Base-by-base conservation (phyloP, 345 rosid species). In the Lepidium sativum region DNA sequence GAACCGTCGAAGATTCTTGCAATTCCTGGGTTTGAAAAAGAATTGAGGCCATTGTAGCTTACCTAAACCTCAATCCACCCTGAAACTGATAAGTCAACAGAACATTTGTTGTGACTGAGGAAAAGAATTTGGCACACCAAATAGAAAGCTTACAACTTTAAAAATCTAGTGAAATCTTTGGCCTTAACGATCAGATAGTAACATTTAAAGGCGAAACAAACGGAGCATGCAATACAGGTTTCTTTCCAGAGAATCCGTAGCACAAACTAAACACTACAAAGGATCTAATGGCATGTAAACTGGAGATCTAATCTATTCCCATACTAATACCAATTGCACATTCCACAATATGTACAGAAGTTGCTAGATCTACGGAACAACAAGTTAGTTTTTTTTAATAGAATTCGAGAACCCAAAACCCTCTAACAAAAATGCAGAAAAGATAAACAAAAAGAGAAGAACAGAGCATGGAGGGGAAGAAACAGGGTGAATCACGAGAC, bases 1-100 rank as follows among this genome's bases (percentile, higher is more conserved):
- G 37, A 53, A 60, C 52, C 57, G 16, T 65, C 12, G 72, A 61
- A 69, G 52, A 60, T 47, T 66, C 74, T 37, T 49, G 59, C 47
- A 69, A 27, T 10, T 55, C 69, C 34, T 25, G 67, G 4, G 44
- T 60, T 65, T 35, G 75, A 48, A 63, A 61, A 27, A 63, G 63
- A 58, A 72, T 15, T 0, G 69, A 72, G 60, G 68, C 79, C 95
- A 84, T 87, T 65, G 53, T 25, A 62, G 45, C 67, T 69, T 63
- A 68, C 34, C 8, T 2, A 43, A 29, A 34, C 50, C 15, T 55
- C 21, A 21, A 23, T 45, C 15, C 59, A 20, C 12, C 27, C 17
- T 12, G 7, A 27, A 27, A 35, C 32, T 49, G 16, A 73, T 57
- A 43, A 54, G 12, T 77, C 59, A 66, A 27, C 63, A 43, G 31